Evolutionary conservation across 345 rosid species (phyloP).

Genomic region (Eutrema heterophyllum): DNA sequence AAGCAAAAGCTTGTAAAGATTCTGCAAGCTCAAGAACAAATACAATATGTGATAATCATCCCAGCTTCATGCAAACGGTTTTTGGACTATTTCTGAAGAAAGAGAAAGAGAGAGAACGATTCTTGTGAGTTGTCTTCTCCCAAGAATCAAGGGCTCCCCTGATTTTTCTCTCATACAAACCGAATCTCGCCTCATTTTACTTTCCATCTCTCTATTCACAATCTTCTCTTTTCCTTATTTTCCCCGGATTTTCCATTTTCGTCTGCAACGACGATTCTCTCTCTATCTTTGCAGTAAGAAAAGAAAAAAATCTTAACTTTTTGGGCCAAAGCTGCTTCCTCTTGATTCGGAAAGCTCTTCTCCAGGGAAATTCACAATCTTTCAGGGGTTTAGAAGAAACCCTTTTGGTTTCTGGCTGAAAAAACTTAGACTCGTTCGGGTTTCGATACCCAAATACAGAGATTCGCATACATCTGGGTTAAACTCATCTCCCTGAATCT

Average conservation of each 20-base stretch:
- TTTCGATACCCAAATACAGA: background rate
- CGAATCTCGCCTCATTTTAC: conserved; percentile 18
- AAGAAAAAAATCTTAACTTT: background rate
- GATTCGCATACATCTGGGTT: background rate
- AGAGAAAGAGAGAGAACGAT: conserved; percentile 13
- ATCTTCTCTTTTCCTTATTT: conserved; percentile 10
- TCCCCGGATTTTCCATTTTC: conserved; percentile 27
- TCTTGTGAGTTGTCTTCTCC: conserved; percentile 18
- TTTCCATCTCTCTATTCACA: conserved; percentile 18
- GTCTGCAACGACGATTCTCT: background rate
- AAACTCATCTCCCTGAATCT: background rate
- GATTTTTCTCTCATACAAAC: conserved; percentile 25
- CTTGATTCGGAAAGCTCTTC: background rate
- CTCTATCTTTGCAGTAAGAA: background rate
- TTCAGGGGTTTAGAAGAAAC: conserved; percentile 9
- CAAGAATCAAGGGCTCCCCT: conserved; percentile 25
- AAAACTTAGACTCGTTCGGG: background rate
- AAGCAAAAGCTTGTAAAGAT: background rate
- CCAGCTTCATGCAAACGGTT: conserved; percentile 16
- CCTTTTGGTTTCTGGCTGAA: background rate
- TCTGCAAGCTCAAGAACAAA: background rate
- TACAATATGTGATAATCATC: background rate
- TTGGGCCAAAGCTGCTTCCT: background rate
- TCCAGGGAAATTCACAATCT: background rate
- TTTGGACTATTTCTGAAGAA: conserved; percentile 5